Conservation (phyloP, 495 filamentous ascomycete species). For the Xylaria scruposa region DNA sequence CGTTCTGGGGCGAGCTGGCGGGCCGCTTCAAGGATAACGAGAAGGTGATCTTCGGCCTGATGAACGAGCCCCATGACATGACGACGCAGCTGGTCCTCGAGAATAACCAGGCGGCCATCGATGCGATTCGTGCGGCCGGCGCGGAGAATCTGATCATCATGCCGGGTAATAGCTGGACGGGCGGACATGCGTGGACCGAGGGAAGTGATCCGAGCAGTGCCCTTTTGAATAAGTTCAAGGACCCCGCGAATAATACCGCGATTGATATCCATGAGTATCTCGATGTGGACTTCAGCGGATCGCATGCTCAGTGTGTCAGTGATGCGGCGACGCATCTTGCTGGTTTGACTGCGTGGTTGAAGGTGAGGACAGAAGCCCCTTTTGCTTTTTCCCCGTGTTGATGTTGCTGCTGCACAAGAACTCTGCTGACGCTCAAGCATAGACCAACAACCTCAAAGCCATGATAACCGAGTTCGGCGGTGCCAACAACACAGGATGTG, state of each 20-base stretch:
- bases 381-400: neutral
- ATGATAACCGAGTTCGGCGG: conserved; percentile 62
- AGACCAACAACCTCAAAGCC: conserved; percentile 54
- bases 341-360: conserved; percentile 55
- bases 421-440: too few species aligned
- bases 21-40: conserved; percentile 54
- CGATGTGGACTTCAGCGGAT: conserved; percentile 56
- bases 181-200: conserved; percentile 56
- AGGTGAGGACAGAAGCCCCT: conserved; percentile 28
- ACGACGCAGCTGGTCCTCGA: conserved; percentile 49
- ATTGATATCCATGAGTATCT: conserved; percentile 63
- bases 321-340: conserved; percentile 49
- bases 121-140: conserved; percentile 51
- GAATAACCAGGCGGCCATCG: conserved; percentile 60
- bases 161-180: conserved; percentile 57
- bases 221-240: conserved; percentile 51
- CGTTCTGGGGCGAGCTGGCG: conserved; percentile 61
- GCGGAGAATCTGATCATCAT: conserved; percentile 57
- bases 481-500: conserved; percentile 55
- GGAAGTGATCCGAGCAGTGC: conserved; percentile 53
- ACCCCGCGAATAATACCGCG: conserved; percentile 56
- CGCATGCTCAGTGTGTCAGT: conserved; percentile 48
- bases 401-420: neutral
- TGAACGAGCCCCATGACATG: conserved; percentile 62
- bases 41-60: conserved; percentile 58